A percentile compares a stretch with the other conserved stretches of the same genome.
phyloP scores from a whole-genome alignment of 2,329 filamentous ascomycete species.

The Pyricularia sp. region DNA sequence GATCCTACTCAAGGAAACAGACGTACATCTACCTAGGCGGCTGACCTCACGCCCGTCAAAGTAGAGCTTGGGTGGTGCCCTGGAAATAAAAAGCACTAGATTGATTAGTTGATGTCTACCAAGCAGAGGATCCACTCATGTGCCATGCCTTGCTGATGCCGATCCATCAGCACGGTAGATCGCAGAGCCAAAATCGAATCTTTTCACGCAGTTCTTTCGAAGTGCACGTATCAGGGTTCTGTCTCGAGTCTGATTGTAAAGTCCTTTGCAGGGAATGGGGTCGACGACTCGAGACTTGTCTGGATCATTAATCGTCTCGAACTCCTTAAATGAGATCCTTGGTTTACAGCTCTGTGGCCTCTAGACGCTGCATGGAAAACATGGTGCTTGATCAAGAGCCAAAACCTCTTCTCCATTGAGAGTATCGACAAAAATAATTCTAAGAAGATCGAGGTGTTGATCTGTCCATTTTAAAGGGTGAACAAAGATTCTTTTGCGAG shows the following conservation, averaged over 20 bases:
- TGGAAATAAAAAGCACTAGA: not conserved
- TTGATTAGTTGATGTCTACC: not conserved
- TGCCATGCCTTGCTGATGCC: not conserved
- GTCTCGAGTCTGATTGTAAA: not conserved
- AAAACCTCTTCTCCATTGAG: not conserved
- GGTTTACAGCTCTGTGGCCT: not conserved
- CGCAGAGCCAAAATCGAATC: not conserved
- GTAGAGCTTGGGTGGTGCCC: not conserved
- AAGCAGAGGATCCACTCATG: not conserved
- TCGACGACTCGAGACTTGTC: not conserved
- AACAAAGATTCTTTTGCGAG: not conserved
- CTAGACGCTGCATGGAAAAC: not conserved
- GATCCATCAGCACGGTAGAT: not conserved
- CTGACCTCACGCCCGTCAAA: not conserved
- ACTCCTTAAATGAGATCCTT: not conserved
- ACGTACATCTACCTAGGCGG: not conserved
- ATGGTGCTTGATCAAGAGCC: not conserved
- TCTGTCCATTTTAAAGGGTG: not conserved
- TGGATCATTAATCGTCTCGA: not conserved
- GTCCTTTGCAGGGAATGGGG: not conserved
- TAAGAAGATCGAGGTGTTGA: not conserved
- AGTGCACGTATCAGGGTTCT: not conserved
- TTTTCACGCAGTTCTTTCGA: not conserved
- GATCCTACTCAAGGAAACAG: not conserved
- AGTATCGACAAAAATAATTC: not conserved